Percentiles rank a stretch among this genome's conserved stretches.
phyloP scores from a whole-genome alignment of 139 green algal species.

The Tetraselmis chui region DNA sequence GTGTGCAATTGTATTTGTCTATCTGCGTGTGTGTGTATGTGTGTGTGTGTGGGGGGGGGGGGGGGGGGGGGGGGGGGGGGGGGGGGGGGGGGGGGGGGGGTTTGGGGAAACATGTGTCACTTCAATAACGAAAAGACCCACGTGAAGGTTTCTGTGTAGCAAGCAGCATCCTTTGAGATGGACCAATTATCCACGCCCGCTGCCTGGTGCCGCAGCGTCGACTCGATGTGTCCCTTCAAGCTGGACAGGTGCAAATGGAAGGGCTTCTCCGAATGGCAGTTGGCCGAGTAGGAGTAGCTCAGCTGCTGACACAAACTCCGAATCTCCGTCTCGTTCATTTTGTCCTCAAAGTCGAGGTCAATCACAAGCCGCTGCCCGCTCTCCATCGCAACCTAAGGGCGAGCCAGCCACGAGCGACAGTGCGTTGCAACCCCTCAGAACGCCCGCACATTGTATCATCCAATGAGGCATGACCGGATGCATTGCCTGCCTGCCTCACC shows the following conservation, averaged over 20 bases:
- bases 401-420: no score
- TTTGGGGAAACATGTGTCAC: no score
- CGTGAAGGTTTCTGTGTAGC: background rate
- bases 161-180: background rate
- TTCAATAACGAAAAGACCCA: background rate
- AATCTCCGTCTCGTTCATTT: constrained; percentile 57
- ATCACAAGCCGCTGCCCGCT: constrained; percentile 50
- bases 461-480: no score
- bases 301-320: constrained; percentile 61
- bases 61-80: no score
- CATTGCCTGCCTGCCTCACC: no score
- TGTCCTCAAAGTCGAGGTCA: constrained; percentile 61
- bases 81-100: no score
- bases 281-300: constrained; percentile 51
- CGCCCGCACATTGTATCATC: no score
- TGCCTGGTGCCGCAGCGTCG: constrained; percentile 13
- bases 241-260: constrained; percentile 46
- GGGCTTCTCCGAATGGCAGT: constrained; percentile 30
- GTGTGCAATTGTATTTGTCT: no score
- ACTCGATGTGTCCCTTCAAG: constrained; percentile 23
- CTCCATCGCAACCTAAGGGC: constrained; percentile 12
- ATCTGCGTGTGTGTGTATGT: no score
- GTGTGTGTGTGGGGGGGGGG: no score
- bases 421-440: no score
- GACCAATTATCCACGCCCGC: background rate